These are phyloP conservation scores for Fomitopsis schrenkii DNA, from an alignment of 1,284 basidiomycete species.

Conservation along the genomic window DNA sequence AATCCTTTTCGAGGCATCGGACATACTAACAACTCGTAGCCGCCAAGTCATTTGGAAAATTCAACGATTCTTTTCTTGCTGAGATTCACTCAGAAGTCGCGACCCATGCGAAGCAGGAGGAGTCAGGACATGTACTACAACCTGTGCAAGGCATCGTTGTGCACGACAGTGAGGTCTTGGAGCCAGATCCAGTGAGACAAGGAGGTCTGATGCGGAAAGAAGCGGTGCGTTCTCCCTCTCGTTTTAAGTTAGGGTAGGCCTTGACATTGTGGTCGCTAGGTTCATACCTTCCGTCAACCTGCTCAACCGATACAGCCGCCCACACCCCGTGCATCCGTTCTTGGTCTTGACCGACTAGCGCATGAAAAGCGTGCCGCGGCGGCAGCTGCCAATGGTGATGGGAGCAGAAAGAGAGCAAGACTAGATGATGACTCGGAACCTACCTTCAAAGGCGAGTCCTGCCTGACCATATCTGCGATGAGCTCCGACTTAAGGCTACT, in stretches of 20 bases:
- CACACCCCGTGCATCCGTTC: constrained; percentile 68
- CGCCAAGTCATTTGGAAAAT: constrained; percentile 82
- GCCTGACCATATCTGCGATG: background rate
- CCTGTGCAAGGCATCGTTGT: constrained; percentile 73
- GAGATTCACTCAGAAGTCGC: constrained; percentile 55
- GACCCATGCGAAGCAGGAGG: constrained; percentile 64
- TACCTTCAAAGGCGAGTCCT: constrained; percentile 74
- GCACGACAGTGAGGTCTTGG: constrained; percentile 77
- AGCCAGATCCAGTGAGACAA: constrained; percentile 70
- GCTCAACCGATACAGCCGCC: constrained; percentile 67
- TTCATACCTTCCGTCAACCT: constrained; percentile 76
- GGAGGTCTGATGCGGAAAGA: constrained; percentile 74
- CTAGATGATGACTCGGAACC: constrained; percentile 60
- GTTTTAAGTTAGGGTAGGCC: background rate
- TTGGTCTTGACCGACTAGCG: constrained; percentile 86
- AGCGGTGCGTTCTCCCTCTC: constrained; percentile 42
- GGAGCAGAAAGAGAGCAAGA: constrained; percentile 62
- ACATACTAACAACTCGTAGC: constrained; percentile 39
- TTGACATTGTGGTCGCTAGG: constrained; percentile 33
- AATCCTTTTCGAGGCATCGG: background rate
- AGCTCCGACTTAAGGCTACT: background rate
- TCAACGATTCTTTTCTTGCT: constrained; percentile 59
- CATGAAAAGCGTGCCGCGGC: constrained; percentile 77
- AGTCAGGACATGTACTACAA: constrained; percentile 47
- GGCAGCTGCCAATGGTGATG: constrained; percentile 38